Evolutionary conservation across 805 yeast genomes (phyloP), one percentile per base, ranked within the genome.

Genomic region (Pichia nakasei): DNA sequence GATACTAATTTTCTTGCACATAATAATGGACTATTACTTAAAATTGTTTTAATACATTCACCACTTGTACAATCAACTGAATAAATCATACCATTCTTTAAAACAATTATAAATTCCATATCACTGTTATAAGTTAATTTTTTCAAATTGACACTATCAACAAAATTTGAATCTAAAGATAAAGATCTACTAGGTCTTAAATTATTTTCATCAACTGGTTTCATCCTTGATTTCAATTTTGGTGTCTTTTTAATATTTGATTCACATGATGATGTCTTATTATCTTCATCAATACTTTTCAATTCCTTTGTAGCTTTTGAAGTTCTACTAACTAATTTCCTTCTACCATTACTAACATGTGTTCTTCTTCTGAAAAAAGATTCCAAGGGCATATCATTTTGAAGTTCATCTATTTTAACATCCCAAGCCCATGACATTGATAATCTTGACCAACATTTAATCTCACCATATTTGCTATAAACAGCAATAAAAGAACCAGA

Each of bases 401-500:
- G 63, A 27, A 71, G 63, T 27, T 64, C 69, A 3, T 69, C 66
- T 22, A 73, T 49, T 20, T 65, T 58, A 21, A 69, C 54, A 40
- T 72, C 69, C 85, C 85, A 81, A n/a, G 68, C 59, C 69, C 78
- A 80, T 2, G 69, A 59, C 70, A 73, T 70, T 3, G 72, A 53
- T 7, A 64, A 54, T 46, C 87, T 67, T 19, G 82, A 77, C 71
- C 76, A 82, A 48, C 85, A 78, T 49, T 76, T 76, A 22, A 81
- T 65, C 2, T 66, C 55, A 3, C 82, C 79, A 39, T 63, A 63
- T 48, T 67, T 71, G 48, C 75, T 72, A 44, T 82, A 69, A 12
- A 82, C 66, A 0, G 81, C 72, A 35, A 79, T 70, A 37, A 67
- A 72, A 45, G 75, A 72, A 2, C 88, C 87, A 38, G 76, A 73